These are phyloP conservation scores for Fusarium longipes DNA, from an alignment of 2,329 filamentous ascomycete genomes.

Conservation along the genomic window DNA sequence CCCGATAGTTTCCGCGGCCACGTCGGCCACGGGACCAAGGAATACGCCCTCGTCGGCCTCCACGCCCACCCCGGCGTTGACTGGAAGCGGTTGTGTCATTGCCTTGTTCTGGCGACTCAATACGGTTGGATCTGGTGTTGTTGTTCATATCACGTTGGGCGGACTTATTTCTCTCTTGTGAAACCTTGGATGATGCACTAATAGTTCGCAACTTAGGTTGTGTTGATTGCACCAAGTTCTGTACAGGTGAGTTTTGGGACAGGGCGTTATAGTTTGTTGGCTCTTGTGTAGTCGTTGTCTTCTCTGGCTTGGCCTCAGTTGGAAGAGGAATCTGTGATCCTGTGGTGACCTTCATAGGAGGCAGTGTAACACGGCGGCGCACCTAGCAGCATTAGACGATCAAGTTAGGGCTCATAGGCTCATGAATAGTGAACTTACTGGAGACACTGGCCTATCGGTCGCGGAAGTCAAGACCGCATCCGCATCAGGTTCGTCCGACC, in stretches of 20 bases:
- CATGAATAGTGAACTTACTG: slow-evolving; percentile 10
- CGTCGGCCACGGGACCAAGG: slow-evolving; percentile 46
- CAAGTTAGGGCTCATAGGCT: background rate
- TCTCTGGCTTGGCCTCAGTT: slow-evolving; percentile 25
- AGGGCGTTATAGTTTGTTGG: background rate
- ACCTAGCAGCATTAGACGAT: slow-evolving; percentile 24
- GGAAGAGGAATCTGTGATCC: slow-evolving; percentile 45
- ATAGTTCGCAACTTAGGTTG: background rate
- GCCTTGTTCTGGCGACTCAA: slow-evolving; percentile 18
- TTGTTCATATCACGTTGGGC: background rate
- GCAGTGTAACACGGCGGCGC: slow-evolving; percentile 47
- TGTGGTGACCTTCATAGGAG: slow-evolving; percentile 27
- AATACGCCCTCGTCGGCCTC: slow-evolving; percentile 44
- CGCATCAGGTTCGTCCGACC: slow-evolving; percentile 33
- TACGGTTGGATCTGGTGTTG: slow-evolving; percentile 12
- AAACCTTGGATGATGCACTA: background rate
- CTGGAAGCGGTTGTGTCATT: slow-evolving; percentile 1
- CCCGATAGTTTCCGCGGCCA: slow-evolving; percentile 38
- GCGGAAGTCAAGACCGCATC: slow-evolving; percentile 4
- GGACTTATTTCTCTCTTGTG: background rate
- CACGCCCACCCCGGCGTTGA: slow-evolving; percentile 36
- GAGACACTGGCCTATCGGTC: slow-evolving; percentile 18
- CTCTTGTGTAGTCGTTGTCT: background rate
- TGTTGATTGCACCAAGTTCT: background rate
- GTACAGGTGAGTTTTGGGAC: background rate